Percentiles rank a stretch among this genome's conserved stretches.
These are phyloP conservation scores for Cenchrus americanus DNA, from an alignment of 176 grass and related monocot genomes.

Conservation along the genomic window DNA sequence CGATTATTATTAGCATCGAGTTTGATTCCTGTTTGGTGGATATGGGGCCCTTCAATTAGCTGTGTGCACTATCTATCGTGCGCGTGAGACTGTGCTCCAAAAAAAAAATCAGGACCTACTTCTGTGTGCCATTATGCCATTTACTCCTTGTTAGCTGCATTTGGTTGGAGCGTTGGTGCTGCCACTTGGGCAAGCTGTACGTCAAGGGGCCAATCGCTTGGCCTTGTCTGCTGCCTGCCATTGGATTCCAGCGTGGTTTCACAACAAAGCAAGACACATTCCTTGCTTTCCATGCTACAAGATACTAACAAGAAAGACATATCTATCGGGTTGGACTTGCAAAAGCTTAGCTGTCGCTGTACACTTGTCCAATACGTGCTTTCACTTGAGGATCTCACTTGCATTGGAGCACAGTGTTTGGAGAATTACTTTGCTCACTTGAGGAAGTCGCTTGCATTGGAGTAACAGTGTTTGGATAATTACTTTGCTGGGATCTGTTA, in stretches of 20 bases:
- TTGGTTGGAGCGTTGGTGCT: constrained; percentile 9
- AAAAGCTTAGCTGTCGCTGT: constrained; percentile 14
- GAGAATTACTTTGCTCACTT: background rate
- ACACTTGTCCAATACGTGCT: constrained; percentile 16
- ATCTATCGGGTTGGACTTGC: constrained; percentile 18
- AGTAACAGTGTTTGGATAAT: too few relatives aligned
- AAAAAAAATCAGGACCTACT: background rate
- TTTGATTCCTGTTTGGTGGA: constrained; percentile 36
- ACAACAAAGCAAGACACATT: constrained; percentile 42
- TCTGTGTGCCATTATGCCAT: background rate
- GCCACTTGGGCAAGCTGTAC: constrained; percentile 2
- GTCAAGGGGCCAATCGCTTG: background rate
- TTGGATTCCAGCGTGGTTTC: constrained; percentile 46
- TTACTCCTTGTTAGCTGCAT: background rate
- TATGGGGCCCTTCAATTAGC: constrained; percentile 34
- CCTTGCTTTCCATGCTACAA: constrained; percentile 36
- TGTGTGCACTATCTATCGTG: constrained; percentile 29
- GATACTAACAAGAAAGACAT: constrained; percentile 43
- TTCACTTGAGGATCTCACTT: background rate
- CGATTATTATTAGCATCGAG: background rate
- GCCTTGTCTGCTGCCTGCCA: background rate
- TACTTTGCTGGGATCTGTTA: background rate
- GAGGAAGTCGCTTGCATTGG: background rate
- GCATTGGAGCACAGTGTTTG: background rate
- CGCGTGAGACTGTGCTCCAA: constrained; percentile 7